Evolutionary conservation across 768 basidiomycete genomes (phyloP).

Genomic region (Suillus cothurnatus): DNA sequence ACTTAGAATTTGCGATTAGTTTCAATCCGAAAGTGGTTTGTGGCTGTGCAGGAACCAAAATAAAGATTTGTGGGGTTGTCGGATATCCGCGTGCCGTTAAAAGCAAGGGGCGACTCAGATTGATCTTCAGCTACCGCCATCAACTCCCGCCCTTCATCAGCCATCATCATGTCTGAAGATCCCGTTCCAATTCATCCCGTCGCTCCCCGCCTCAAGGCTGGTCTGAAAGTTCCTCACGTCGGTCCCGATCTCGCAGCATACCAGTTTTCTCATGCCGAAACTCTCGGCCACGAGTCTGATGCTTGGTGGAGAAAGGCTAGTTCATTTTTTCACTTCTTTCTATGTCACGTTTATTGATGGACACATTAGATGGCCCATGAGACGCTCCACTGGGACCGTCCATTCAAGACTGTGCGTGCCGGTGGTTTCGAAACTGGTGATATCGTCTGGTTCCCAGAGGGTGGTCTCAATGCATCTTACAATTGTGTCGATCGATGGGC

Average conservation of each 20-base stretch:
- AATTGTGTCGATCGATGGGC: conserved; percentile 99
- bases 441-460: conserved; percentile 96
- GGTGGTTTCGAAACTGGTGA: conserved; percentile 87
- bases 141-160: conserved; percentile 28
- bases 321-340: neutral
- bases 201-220: conserved; percentile 70
- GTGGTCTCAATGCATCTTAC: conserved; percentile 89
- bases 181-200: conserved; percentile 62
- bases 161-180: conserved; percentile 42
- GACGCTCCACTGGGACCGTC: conserved; percentile 83
- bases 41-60: conserved; percentile 6
- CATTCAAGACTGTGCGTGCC: conserved; percentile 83
- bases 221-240: conserved; percentile 71
- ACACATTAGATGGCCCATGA: conserved; percentile 63
- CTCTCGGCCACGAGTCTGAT: conserved; percentile 77
- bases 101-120: conserved; percentile 1
- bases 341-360: neutral
- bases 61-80: neutral
- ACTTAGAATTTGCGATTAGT: too few species aligned
- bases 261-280: conserved; percentile 61
- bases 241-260: conserved; percentile 82
- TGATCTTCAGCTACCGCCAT: neutral
- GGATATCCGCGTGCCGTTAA: conserved; percentile 7
- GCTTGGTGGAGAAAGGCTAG: conserved; percentile 87
- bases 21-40: neutral